phyloP scores from a whole-genome alignment of 2,329 filamentous ascomycete species.

The Orbilia brochopaga region DNA sequence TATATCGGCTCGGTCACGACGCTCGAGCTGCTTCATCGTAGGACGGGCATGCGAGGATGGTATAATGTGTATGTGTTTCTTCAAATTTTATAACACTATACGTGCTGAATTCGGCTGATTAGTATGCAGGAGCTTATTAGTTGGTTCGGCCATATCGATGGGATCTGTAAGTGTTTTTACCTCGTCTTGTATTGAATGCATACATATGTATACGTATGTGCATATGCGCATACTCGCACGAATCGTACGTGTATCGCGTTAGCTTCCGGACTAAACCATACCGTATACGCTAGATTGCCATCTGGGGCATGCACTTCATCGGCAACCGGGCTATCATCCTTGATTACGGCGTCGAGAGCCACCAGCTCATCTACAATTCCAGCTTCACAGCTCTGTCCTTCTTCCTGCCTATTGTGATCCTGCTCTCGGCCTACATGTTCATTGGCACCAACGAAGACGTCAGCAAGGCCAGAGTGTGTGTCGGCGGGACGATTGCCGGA shows the following conservation, averaged over 20 bases:
- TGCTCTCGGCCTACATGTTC: conserved; percentile 73
- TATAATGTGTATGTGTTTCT: conserved; percentile 70
- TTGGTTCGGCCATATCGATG: conserved; percentile 72
- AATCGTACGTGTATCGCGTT: no score
- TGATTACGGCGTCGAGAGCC: conserved; percentile 65
- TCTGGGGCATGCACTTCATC: conserved; percentile 74
- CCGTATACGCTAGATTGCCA: conserved; percentile 62
- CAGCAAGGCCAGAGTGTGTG: conserved; percentile 65
- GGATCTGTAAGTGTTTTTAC: conserved; percentile 79
- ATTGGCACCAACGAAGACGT: conserved; percentile 68
- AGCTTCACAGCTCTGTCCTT: conserved; percentile 78
- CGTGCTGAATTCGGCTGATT: background rate
- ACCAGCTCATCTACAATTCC: conserved; percentile 76
- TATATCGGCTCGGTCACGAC: conserved; percentile 78
- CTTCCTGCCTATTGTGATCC: conserved; percentile 76
- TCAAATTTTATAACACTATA: conserved; percentile 6
- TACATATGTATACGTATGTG: conserved; percentile 58
- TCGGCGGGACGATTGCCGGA: conserved; percentile 74
- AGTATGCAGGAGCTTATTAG: conserved; percentile 65
- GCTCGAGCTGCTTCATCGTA: conserved; percentile 78
- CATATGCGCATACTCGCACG: no score
- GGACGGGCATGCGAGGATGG: conserved; percentile 71
- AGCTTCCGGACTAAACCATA: conserved; percentile 53
- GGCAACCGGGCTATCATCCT: conserved; percentile 80
- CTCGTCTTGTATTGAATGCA: conserved; percentile 56